phyloP scores from a whole-genome alignment of 163 green algal species.

The Smithsoniella earleae region DNA sequence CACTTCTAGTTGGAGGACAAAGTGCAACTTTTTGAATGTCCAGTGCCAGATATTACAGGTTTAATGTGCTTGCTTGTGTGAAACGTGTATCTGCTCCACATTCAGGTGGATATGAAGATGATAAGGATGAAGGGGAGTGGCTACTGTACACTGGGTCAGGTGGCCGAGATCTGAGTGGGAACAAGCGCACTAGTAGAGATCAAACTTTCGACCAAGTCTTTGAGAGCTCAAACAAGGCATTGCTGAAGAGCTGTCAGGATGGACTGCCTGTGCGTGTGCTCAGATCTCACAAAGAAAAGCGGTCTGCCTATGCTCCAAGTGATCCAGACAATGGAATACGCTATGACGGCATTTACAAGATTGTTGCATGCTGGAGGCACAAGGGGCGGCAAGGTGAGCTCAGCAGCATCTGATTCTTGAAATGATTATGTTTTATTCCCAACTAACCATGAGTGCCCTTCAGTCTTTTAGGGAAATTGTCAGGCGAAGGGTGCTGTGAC shows the following conservation, averaged over 20 bases:
- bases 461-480: no score
- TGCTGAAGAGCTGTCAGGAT: conserved; percentile 70
- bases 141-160: conserved; percentile 95
- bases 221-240: conserved; percentile 78
- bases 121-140: conserved; percentile 88
- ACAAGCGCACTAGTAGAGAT: conserved; percentile 91
- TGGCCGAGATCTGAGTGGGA: conserved; percentile 85
- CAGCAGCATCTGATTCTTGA: neutral
- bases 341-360: conserved; percentile 95
- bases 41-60: no score
- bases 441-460: neutral
- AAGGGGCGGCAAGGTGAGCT: conserved; percentile 46
- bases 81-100: no score
- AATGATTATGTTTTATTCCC: neutral
- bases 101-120: conserved; percentile 87
- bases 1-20: no score
- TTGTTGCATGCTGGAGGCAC: conserved; percentile 79
- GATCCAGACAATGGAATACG: conserved; percentile 58
- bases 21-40: no score
- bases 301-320: conserved; percentile 77
- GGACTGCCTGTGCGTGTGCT: conserved; percentile 87
- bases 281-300: conserved; percentile 85
- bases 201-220: conserved; percentile 86
- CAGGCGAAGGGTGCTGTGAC: no score
- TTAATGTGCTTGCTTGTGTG: no score